Conservation (phyloP, 345 rosid genomes). For the Brassica incana region DNA sequence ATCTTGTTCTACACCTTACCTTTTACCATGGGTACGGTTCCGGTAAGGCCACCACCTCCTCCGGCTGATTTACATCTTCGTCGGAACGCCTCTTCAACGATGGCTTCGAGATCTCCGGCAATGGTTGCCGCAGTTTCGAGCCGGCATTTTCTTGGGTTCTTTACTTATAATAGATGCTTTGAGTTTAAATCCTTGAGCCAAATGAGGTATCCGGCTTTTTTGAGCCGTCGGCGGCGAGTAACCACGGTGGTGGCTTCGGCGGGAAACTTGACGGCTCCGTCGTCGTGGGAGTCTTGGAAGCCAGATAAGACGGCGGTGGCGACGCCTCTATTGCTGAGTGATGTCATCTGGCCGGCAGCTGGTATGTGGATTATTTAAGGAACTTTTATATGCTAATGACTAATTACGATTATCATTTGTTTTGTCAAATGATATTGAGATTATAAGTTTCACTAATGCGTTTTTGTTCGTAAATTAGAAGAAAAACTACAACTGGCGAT, state of each 20-base stretch:
- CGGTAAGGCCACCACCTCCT: conserved; percentile 21
- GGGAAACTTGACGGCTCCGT: conserved; percentile 47
- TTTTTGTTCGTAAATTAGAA: conserved; percentile 15
- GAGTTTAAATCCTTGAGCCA: neutral
- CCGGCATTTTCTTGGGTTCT: conserved; percentile 11
- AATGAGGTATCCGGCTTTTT: neutral
- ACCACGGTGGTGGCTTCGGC: conserved; percentile 41
- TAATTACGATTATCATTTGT: neutral
- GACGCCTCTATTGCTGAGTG: conserved; percentile 59
- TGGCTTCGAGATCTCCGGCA: neutral
- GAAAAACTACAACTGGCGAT: conserved; percentile 23
- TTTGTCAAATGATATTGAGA: neutral
- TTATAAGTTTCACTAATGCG: neutral
- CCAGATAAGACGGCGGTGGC: conserved; percentile 54
- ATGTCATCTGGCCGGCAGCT: conserved; percentile 93
- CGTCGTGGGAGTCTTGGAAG: conserved; percentile 73
- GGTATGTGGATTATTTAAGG: conserved; percentile 42
- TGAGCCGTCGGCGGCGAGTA: neutral
- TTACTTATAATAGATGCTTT: neutral
- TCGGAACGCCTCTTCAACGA: neutral
- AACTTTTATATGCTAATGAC: neutral
- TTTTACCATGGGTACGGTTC: conserved; percentile 21
- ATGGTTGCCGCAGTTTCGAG: conserved; percentile 9
- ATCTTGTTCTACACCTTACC: conserved; percentile 22
- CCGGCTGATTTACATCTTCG: neutral